phyloP scores from a whole-genome alignment of 2,329 filamentous ascomycete genomes.

The Diaporthe humulicola region DNA sequence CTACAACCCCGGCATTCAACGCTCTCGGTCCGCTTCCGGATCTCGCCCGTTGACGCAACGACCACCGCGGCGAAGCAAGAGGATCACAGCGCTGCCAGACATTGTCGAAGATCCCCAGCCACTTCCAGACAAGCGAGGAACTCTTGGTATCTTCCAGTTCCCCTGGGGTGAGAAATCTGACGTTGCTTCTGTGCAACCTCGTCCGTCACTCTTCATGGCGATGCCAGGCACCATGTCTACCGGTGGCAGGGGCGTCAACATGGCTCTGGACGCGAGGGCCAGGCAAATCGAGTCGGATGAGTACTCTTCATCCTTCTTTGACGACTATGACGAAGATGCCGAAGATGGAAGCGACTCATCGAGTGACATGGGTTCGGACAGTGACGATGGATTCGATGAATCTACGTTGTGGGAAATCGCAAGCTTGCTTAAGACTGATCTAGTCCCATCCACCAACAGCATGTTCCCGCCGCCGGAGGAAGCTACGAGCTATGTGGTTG shows the following conservation, averaged over 20 bases:
- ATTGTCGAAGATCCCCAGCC: slow-evolving; percentile 74
- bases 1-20: slow-evolving; percentile 38
- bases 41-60: slow-evolving; percentile 63
- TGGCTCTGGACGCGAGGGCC: slow-evolving; percentile 50
- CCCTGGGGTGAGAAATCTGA: slow-evolving; percentile 76
- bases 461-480: slow-evolving; percentile 54
- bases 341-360: slow-evolving; percentile 52
- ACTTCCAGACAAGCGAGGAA: slow-evolving; percentile 68
- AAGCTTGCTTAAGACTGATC: slow-evolving; percentile 65
- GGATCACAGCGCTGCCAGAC: slow-evolving; percentile 72
- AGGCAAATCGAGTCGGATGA: slow-evolving; percentile 54
- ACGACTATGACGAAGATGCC: slow-evolving; percentile 70
- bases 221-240: slow-evolving; percentile 67
- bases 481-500: slow-evolving; percentile 46
- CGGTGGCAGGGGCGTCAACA: slow-evolving; percentile 50
- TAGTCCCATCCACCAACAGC: slow-evolving; percentile 66
- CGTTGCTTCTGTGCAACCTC: slow-evolving; percentile 59
- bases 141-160: slow-evolving; percentile 75
- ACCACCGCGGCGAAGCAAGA: slow-evolving; percentile 67
- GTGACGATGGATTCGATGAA: slow-evolving; percentile 71
- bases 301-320: slow-evolving; percentile 68
- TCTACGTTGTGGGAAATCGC: slow-evolving; percentile 75
- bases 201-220: slow-evolving; percentile 55
- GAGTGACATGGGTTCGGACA: slow-evolving; percentile 50
- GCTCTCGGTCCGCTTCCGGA: slow-evolving; percentile 44